Percentiles rank a stretch among this genome's conserved stretches.
These are phyloP conservation scores for Pyrus betulifolia DNA, from an alignment of 306 rosid species.

Conservation along the genomic window DNA sequence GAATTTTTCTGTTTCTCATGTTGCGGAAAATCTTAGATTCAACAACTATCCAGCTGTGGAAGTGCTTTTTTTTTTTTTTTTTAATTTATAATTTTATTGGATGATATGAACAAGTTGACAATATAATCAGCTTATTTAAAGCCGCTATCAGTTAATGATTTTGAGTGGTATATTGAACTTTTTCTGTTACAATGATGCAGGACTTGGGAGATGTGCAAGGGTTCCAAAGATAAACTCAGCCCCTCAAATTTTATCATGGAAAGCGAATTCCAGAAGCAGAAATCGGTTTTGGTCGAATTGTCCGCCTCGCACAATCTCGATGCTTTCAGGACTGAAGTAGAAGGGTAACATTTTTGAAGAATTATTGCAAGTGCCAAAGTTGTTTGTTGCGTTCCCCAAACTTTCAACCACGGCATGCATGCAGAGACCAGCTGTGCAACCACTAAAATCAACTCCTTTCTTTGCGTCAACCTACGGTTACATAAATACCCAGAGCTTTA, in stretches of 20 bases:
- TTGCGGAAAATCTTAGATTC: not conserved
- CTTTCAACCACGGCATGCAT: no score
- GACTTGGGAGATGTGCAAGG: constrained; percentile 62
- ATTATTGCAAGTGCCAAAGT: no score
- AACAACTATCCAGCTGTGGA: not conserved
- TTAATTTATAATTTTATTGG: not conserved
- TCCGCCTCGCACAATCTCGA: constrained; percentile 74
- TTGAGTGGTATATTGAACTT: constrained; percentile 20
- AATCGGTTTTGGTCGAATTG: constrained; percentile 65
- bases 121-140: not conserved
- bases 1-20: not conserved
- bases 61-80: not conserved
- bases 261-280: constrained; percentile 45
- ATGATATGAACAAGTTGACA: not conserved
- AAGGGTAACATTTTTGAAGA: constrained; percentile 2
- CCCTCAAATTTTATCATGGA: constrained; percentile 53
- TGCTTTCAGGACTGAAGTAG: constrained; percentile 56
- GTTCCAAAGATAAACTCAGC: constrained; percentile 45
- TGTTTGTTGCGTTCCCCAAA: rapidly evolving
- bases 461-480: no score
- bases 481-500: no score
- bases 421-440: no score
- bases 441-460: no score
- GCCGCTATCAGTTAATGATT: not conserved
- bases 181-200: constrained; percentile 38